Conservation (phyloP, 2,329 filamentous ascomycete species). For the Sclerotinia glacialis region DNA sequence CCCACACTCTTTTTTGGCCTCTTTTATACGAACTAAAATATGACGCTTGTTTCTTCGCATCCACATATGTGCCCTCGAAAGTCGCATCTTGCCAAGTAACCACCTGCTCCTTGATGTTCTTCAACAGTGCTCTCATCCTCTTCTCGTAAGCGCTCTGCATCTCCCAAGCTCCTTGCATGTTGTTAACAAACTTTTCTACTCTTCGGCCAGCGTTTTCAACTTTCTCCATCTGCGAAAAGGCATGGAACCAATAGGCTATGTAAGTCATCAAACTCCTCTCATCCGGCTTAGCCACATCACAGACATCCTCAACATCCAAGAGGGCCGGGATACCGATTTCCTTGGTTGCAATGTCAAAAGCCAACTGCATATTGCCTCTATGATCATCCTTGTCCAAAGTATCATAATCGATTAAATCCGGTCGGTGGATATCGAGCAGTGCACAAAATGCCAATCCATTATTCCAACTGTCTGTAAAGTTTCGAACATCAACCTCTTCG, state of each 20-base stretch:
- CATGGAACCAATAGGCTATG: constrained; percentile 99
- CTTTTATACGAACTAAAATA: constrained; percentile 88
- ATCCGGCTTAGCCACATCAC: constrained; percentile 92
- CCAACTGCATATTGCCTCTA: constrained; percentile 94
- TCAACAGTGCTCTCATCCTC: constrained; percentile 79
- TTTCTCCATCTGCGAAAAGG: constrained; percentile 97
- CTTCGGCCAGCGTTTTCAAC: constrained; percentile 95
- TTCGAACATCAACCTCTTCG: constrained; percentile 90
- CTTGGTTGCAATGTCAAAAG: constrained; percentile 92
- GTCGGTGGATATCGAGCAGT: constrained; percentile 91
- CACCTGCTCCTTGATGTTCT: constrained; percentile 69
- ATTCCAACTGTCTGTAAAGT: constrained; percentile 97
- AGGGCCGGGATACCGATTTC: constrained; percentile 97
- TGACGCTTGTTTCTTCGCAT: constrained; percentile 82
- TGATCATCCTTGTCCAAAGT: constrained; percentile 91
- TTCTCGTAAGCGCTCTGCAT: constrained; percentile 97
- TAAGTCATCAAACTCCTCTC: constrained; percentile 98
- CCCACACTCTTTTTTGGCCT: constrained; percentile 89
- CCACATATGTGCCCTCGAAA: constrained; percentile 87
- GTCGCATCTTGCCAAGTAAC: constrained; percentile 73
- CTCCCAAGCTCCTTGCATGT: constrained; percentile 99
- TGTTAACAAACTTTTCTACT: constrained; percentile 97
- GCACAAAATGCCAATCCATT: constrained; percentile 96
- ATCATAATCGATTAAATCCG: constrained; percentile 96
- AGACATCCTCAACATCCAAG: constrained; percentile 96